Evolutionary conservation across 192 early-diverging fungal genomes (phyloP).

Genomic region (Cladochytrium replicatum): DNA sequence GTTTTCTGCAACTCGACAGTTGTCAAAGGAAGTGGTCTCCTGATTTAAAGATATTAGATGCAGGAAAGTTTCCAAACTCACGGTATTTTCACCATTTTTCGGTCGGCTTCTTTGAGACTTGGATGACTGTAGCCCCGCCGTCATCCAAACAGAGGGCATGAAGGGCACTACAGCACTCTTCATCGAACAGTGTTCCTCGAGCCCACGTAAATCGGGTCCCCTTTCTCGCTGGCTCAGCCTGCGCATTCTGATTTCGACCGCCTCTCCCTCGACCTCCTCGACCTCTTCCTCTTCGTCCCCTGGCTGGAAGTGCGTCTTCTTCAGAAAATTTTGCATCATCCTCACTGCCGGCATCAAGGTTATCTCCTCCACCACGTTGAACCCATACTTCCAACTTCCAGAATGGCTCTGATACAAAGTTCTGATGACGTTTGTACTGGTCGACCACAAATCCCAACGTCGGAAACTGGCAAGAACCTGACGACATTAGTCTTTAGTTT

Average conservation of each 20-base stretch:
- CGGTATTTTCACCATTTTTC: constrained; percentile 59
- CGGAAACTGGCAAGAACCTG: constrained; percentile 91
- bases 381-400: constrained; percentile 74
- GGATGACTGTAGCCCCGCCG: constrained; percentile 45
- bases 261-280: too few species aligned
- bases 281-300: too few species aligned
- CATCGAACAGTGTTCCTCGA: constrained; percentile 66
- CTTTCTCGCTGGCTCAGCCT: too few species aligned
- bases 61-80: constrained; percentile 3
- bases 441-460: constrained; percentile 93
- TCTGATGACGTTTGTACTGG: constrained; percentile 58
- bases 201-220: constrained; percentile 65
- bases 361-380: constrained; percentile 24
- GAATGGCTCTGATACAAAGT: constrained; percentile 81
- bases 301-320: too few species aligned
- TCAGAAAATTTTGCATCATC: too few species aligned
- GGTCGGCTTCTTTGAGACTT: constrained; percentile 52
- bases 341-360: too few species aligned
- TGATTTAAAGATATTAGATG: constrained; percentile 12
- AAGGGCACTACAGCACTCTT: constrained; percentile 51
- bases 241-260: too few species aligned
- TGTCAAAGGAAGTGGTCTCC: constrained; percentile 84
- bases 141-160: constrained; percentile 64
- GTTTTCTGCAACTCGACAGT: constrained; percentile 90
- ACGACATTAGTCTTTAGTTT: not conserved